Evolutionary conservation across 768 basidiomycete species (phyloP), one percentile per base, ranked within the genome.

Genomic region (Cyclocybe cylindracea): DNA sequence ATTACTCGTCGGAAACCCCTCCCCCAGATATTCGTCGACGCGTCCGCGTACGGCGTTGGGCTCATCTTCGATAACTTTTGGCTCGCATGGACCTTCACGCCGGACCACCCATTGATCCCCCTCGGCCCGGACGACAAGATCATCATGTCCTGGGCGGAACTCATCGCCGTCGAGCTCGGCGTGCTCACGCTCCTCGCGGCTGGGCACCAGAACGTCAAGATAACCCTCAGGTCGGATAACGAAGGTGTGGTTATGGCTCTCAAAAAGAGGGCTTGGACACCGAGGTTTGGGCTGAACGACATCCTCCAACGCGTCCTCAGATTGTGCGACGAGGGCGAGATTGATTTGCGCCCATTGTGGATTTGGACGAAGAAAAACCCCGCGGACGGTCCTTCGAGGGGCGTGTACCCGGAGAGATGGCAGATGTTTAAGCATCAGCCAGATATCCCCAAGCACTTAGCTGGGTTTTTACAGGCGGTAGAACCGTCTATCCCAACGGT

Each of bases 141-240:
- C 31, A 37, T 51, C 39, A 78, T 76, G 14, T 69, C 70, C 5
- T 79, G 78, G 77, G 73, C 70, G 0, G 78, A 78, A 58, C 70
- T 77, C 62, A 67, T 73, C 0, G 77, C 73, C 0, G 63, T 77
- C 1, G 76, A 78, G 46, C 59, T 79, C 1, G 16, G 76, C 72
- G 31, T 78, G 0, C 64, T 63, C 1, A 62, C 69, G 1, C 37
- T 73, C 5, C 57, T 73, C 3, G 54, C 67, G 0, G 43, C 61
- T 0, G 63, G 65, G 1, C 56, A 62, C 32, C 44, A 34, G 0
- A 53, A 65, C 5, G 58, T 53, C 5, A 65, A 64, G 14, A 39
- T 77, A 3, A 39, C 51, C 0, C 47, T 81, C 1, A 16, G 16
- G 64, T 78, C 74, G 0, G 77, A 81, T 54, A 78, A 80, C 50